Conservation (phyloP, 805 yeast species). For the Candida suzukii region DNA sequence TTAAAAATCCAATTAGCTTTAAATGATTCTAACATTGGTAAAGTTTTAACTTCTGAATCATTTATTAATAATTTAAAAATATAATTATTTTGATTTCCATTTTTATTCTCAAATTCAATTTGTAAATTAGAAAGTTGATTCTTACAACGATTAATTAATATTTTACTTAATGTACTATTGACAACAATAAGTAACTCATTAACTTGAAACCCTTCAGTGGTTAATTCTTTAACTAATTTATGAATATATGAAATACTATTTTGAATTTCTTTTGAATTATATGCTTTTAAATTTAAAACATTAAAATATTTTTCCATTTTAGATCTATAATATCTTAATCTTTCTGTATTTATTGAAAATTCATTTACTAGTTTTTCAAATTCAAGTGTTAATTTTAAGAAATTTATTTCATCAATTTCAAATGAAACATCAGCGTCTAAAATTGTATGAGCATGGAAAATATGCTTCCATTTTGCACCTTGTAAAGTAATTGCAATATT, state of each 20-base stretch:
- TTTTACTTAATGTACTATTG: constrained; percentile 24
- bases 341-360: constrained; percentile 24
- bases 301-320: constrained; percentile 16
- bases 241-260: constrained; percentile 22
- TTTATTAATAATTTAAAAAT: constrained; percentile 31
- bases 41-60: constrained; percentile 28
- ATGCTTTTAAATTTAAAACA: constrained; percentile 21
- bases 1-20: constrained; percentile 22
- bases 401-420: constrained; percentile 21
- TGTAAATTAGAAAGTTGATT: constrained; percentile 1
- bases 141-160: constrained; percentile 23
- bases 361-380: constrained; percentile 26
- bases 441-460: constrained; percentile 43
- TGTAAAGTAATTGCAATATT: constrained; percentile 27
- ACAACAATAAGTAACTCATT: constrained; percentile 23
- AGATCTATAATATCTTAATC: constrained; percentile 21
- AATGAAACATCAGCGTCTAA: constrained; percentile 17
- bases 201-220: constrained; percentile 29
- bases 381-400: constrained; percentile 21
- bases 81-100: constrained; percentile 29
- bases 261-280: constrained; percentile 1
- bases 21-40: constrained; percentile 34
- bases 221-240: constrained; percentile 24
- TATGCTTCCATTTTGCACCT: constrained; percentile 44
- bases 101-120: constrained; percentile 15